Evolutionary conservation across 2,329 filamentous ascomycete species (phyloP).

Genomic region (Cadophora sp.): DNA sequence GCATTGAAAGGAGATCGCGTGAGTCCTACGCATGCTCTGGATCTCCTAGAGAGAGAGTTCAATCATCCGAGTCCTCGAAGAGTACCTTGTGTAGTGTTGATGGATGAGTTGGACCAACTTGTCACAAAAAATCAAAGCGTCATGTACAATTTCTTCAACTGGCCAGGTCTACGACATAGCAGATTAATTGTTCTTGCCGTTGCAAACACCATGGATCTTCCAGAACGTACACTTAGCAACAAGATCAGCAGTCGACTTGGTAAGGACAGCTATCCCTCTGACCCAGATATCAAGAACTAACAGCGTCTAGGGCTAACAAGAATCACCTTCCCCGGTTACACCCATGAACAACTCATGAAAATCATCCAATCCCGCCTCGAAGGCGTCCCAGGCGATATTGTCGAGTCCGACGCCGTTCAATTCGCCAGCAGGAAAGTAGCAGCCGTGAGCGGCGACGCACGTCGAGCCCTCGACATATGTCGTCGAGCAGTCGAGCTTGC

Average conservation of each 20-base stretch:
- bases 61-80: constrained; percentile 87
- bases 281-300: constrained; percentile 10
- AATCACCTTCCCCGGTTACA: constrained; percentile 97
- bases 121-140: constrained; percentile 99
- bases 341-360: constrained; percentile 94
- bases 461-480: constrained; percentile 93
- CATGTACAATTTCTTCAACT: constrained; percentile 99
- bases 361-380: constrained; percentile 95
- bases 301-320: constrained; percentile 71
- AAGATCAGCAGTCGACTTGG: constrained; percentile 93
- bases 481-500: constrained; percentile 93
- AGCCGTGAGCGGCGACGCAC: constrained; percentile 91
- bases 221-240: constrained; percentile 94
- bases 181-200: constrained; percentile 95
- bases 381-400: constrained; percentile 86
- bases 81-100: constrained; percentile 94
- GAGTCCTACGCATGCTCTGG: constrained; percentile 87
- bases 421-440: constrained; percentile 97
- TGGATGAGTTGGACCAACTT: constrained; percentile 98
- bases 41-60: constrained; percentile 91
- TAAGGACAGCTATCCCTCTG: constrained; percentile 28
- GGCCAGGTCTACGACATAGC: constrained; percentile 90
- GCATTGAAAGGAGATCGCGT: constrained; percentile 92
- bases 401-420: constrained; percentile 91
- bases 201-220: constrained; percentile 98